A percentile compares a stretch with the other conserved stretches of the same genome.
phyloP scores from a whole-genome alignment of 1,284 basidiomycete species.

The Leccinum griseonigrum region DNA sequence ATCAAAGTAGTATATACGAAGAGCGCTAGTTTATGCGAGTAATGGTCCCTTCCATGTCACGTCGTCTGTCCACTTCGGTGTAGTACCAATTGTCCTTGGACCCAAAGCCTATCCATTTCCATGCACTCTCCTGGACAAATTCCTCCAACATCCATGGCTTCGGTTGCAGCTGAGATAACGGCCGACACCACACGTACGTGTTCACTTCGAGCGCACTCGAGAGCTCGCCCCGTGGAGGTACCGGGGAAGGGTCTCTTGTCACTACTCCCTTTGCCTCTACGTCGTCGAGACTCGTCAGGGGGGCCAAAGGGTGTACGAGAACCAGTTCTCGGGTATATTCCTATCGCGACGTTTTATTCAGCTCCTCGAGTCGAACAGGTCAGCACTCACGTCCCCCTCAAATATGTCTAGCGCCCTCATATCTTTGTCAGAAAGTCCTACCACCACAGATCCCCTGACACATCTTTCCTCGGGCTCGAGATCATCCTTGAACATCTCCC shows the following conservation, averaged over 20 bases:
- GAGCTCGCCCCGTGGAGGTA: conserved; percentile 39
- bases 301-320: conserved; percentile 50
- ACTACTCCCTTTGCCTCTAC: conserved; percentile 28
- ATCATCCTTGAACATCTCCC: conserved; percentile 41
- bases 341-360: conserved; percentile 37
- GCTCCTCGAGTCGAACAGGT: not conserved
- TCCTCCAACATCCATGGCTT: conserved; percentile 75
- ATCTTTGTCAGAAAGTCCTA: conserved; percentile 59
- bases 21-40: not conserved
- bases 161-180: conserved; percentile 47
- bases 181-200: conserved; percentile 68
- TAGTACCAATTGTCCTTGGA: conserved; percentile 39
- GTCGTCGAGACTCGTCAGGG: conserved; percentile 39
- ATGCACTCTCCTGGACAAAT: conserved; percentile 66
- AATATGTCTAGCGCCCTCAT: conserved; percentile 67
- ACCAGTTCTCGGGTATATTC: conserved; percentile 67
- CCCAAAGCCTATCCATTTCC: conserved; percentile 63
- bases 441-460: conserved; percentile 71
- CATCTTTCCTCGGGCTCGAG: conserved; percentile 48
- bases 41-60: conserved; percentile 30
- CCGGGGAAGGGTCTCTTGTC: conserved; percentile 39
- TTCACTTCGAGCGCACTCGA: conserved; percentile 44
- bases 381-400: conserved; percentile 68
- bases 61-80: conserved; percentile 44
- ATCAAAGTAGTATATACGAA: not conserved